Evolutionary conservation across 345 rosid genomes (phyloP), one percentile per base, ranked within the genome.

Genomic region (Firmiana major): DNA sequence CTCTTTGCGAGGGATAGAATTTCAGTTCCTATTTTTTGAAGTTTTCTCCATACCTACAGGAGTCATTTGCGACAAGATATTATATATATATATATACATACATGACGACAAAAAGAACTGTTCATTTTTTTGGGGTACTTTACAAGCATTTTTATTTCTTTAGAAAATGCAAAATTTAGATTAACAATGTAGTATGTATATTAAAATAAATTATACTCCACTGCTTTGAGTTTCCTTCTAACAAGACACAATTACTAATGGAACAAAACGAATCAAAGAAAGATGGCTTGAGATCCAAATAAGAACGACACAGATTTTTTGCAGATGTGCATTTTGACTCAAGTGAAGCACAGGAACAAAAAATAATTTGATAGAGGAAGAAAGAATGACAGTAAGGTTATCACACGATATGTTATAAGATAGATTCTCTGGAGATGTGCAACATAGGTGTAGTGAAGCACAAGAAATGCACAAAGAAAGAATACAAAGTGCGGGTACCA

Each of bases 41-140:
- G 82, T 62, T 89, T 90, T 75, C 73, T 85, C 95, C 97, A 93
- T 31, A 93, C 84, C 97, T 91, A 88, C 51, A 80, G 69, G 7
- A 76, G 45, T 57, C 16, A 43, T 38, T 57, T 22, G 45, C 59
- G 63, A 46, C 48, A 68, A 78, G 49, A 54, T 58, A 24, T 11
- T 12, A 2, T 13, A 6, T 24, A 59, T 26, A 22, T 71, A 49
- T 11, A 7, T 31, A 31, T 31, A 31, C 3, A 40, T 60, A 49
- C 34, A 6, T 2, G 9, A 51, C n/a, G 46, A 38, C 8, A 45
- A 63, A 58, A 55, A 16, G 36, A 75, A 49, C 38, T 31, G 28
- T 59, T 46, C 11, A 10, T 21, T 66, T 9, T 21, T 67, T 15
- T 22, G 24, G 24, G 11, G 34, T 70, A 49, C 10, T 70, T 70